Base-by-base conservation (phyloP, 768 basidiomycete species). In the Porphyrellus cyaneotinctus region DNA sequence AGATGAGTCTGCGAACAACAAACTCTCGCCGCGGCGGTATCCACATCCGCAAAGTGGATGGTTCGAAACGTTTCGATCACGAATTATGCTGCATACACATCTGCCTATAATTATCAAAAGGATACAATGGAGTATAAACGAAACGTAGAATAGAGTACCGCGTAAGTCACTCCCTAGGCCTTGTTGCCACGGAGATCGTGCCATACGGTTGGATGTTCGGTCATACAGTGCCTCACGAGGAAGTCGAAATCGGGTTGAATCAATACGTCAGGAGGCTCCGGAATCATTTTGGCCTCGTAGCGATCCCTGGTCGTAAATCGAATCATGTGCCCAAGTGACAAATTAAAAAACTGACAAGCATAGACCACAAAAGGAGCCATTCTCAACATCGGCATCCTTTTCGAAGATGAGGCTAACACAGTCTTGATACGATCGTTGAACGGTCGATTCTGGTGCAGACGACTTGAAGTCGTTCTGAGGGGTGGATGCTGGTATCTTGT, bases 131-230 rank as follows among this genome's bases (percentile, higher is more conserved):
- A 24, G 53, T 56, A 35, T 58, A 49, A 46, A 45, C 22, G 52
- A 57, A 30, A 51, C 46, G 35, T 51, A 56, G 32, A 18, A 57
- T 58, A 56, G 48, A 43, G 46, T 43, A 47, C 30, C 20, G 23
- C 43, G 44, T 4, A 42, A 36, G 42, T 14, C 47, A 7, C 28
- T 31, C 28, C 4, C 36, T 47, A 65, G n/a, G 23, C 47, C 39
- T 53, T 66, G 47, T 53, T 66, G 47, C 44, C 56, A 45, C 58
- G 75, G 32, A 79, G 56, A 24, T 64, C 63, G n/a, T 75, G 64
- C 81, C 82, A 84, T 17, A 74, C 77, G 4, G 68, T 56, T 5
- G 72, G 73, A 46, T 85, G 83, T 54, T 78, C 75, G 14, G 60
- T 65, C 56, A 69, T 64, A 61, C 77, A 80, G 58, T 85, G 83